phyloP scores from a whole-genome alignment of 257 asterid genomes.

The Lavandula angustifolia region DNA sequence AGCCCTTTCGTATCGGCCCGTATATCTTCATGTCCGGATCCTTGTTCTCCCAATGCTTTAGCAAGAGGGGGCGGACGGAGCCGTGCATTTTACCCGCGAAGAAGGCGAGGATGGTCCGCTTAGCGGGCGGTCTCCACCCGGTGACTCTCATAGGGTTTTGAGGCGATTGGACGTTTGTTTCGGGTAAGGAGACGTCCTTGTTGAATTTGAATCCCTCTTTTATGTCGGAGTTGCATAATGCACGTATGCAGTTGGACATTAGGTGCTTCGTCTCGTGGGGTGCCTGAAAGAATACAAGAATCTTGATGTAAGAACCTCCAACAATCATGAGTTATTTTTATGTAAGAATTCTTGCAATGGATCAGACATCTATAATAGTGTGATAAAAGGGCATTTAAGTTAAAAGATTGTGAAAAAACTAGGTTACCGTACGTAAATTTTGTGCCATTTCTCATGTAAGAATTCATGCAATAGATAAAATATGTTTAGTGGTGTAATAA shows the following conservation, averaged over 20 bases:
- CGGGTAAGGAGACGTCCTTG: constrained; percentile 45
- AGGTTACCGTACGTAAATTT: background rate
- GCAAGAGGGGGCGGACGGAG: constrained; percentile 33
- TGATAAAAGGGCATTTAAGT: no score
- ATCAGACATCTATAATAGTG: background rate
- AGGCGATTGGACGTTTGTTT: constrained; percentile 38
- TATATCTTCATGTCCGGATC: constrained; percentile 49
- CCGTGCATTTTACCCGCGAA: constrained; percentile 56
- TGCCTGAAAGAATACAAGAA: constrained; percentile 29
- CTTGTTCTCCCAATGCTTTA: constrained; percentile 46
- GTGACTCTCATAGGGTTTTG: constrained; percentile 34
- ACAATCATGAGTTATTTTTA: no score
- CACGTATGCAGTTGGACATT: constrained; percentile 44
- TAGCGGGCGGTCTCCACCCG: constrained; percentile 39
- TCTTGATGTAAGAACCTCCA: background rate
- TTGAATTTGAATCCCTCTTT: constrained; percentile 48
- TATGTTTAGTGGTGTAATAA: no score
- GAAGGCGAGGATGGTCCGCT: constrained; percentile 45
- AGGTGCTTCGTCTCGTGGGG: constrained; percentile 37
- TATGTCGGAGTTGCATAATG: constrained; percentile 45
- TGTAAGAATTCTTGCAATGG: background rate
- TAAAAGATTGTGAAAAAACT: background rate
- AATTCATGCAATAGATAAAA: background rate
- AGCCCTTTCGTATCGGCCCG: constrained; percentile 34
- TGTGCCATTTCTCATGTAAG: no score